Conservation (phyloP, 2,329 filamentous ascomycete genomes). For the Claviceps humidiphila region DNA sequence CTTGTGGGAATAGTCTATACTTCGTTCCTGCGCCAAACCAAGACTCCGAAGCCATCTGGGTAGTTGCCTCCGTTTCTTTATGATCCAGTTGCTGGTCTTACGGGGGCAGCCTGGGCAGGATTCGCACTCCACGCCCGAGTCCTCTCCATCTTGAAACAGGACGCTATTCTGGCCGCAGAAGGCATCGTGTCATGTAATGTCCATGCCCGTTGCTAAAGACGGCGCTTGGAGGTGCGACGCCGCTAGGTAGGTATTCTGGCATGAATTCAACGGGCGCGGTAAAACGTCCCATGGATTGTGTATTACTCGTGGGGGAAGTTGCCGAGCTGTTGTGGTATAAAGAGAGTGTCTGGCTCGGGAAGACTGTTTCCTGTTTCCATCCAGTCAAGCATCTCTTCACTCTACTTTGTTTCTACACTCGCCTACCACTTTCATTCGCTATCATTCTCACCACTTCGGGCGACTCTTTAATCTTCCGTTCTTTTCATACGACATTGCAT, state of each 20-base stretch:
- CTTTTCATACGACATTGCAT: not conserved
- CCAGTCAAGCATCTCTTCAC: not conserved
- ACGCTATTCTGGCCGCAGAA: too few species aligned
- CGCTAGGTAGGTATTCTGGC: not conserved
- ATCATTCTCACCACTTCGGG: not conserved
- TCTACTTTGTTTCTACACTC: not conserved
- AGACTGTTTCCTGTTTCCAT: not conserved
- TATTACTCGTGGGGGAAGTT: not conserved
- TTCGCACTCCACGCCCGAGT: too few species aligned
- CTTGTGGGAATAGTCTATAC: too few species aligned
- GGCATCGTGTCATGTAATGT: too few species aligned
- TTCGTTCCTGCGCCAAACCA: too few species aligned
- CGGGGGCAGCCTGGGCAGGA: too few species aligned
- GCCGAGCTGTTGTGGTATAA: not conserved
- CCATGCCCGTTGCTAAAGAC: too few species aligned
- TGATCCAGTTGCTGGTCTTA: too few species aligned
- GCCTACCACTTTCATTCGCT: not conserved
- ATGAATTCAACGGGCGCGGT: not conserved
- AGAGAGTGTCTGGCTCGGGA: not conserved
- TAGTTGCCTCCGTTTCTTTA: too few species aligned
- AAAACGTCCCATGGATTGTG: not conserved
- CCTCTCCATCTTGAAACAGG: too few species aligned
- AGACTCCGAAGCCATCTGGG: too few species aligned
- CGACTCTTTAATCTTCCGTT: not conserved
- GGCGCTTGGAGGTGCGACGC: too few species aligned